Conservation (phyloP, 768 basidiomycete genomes). For the Lactarius tabidus region DNA sequence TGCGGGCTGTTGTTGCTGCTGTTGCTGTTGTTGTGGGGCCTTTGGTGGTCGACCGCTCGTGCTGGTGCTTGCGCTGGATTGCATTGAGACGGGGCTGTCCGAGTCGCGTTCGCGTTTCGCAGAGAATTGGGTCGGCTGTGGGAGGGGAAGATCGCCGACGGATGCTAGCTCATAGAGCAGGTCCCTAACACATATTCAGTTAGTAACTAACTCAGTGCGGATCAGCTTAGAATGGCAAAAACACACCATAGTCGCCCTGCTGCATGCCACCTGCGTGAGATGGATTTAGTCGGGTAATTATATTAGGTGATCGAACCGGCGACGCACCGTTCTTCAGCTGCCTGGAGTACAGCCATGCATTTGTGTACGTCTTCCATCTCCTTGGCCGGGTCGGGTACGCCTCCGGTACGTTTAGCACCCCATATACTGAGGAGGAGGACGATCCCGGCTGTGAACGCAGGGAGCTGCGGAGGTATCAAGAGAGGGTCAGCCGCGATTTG, state of each 20-base stretch:
- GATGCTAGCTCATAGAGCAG: constrained; percentile 68
- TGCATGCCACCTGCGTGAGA: constrained; percentile 41
- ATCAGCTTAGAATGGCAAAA: background rate
- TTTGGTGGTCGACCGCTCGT: background rate
- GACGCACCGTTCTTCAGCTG: constrained; percentile 18
- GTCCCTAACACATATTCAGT: constrained; percentile 44
- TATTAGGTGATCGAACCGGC: background rate
- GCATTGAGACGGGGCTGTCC: constrained; percentile 39
- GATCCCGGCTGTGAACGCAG: constrained; percentile 38
- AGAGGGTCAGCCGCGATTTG: constrained; percentile 15
- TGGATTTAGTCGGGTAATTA: background rate
- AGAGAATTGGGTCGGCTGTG: constrained; percentile 47
- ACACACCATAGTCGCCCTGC: constrained; percentile 48
- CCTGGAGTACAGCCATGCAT: constrained; percentile 24
- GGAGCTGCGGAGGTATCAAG: constrained; percentile 24
- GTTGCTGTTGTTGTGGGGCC: background rate
- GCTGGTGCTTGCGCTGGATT: constrained; percentile 8
- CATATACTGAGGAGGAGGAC: constrained; percentile 45
- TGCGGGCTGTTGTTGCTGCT: background rate
- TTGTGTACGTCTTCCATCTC: constrained; percentile 28
- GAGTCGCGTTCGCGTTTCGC: constrained; percentile 62
- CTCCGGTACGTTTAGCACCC: constrained; percentile 35
- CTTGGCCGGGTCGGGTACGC: constrained; percentile 12
- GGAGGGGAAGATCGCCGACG: constrained; percentile 66
- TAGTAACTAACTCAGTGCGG: background rate